phyloP scores from a whole-genome alignment of 305 asterid genomes.

The Plantago coronopus region DNA sequence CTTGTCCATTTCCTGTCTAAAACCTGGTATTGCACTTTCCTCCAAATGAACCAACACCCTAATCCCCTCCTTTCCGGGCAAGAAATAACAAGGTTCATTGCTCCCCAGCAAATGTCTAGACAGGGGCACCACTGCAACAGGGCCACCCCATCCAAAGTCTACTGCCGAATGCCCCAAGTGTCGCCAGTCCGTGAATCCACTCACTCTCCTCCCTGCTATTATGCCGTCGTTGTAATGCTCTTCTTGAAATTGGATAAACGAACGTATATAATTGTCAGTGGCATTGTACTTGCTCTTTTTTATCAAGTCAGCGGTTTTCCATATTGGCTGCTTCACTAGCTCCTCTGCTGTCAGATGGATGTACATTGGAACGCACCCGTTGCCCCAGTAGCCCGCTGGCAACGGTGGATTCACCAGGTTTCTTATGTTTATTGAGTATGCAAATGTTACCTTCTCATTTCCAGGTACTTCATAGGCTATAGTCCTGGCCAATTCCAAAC shows the following conservation, averaged over 20 bases:
- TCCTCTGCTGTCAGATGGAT: conserved; percentile 50
- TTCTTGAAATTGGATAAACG: conserved; percentile 68
- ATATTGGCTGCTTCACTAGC: conserved; percentile 47
- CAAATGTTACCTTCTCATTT: conserved; percentile 55
- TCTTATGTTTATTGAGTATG: conserved; percentile 63
- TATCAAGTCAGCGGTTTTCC: conserved; percentile 51
- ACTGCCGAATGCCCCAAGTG: conserved; percentile 80
- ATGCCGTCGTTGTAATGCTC: conserved; percentile 56
- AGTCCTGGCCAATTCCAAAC: conserved; percentile 32
- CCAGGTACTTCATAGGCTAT: conserved; percentile 33
- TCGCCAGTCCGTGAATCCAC: conserved; percentile 87
- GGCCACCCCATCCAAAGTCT: conserved; percentile 86
- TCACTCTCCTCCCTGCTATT: conserved; percentile 56
- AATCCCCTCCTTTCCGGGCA: conserved; percentile 54
- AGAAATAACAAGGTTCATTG: conserved; percentile 62
- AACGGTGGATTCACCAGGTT: conserved; percentile 51
- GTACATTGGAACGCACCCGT: conserved; percentile 83
- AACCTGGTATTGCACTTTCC: conserved; percentile 40
- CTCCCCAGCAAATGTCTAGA: conserved; percentile 63
- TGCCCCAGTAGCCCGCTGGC: conserved; percentile 80
- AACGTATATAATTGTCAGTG: conserved; percentile 48
- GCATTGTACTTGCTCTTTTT: conserved; percentile 59
- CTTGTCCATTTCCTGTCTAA: conserved; percentile 38
- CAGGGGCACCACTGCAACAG: conserved; percentile 59
- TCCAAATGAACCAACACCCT: conserved; percentile 55